Base-by-base conservation (phyloP, 2,329 filamentous ascomycete species). In the Aspergillus brunneoviolaceus region DNA sequence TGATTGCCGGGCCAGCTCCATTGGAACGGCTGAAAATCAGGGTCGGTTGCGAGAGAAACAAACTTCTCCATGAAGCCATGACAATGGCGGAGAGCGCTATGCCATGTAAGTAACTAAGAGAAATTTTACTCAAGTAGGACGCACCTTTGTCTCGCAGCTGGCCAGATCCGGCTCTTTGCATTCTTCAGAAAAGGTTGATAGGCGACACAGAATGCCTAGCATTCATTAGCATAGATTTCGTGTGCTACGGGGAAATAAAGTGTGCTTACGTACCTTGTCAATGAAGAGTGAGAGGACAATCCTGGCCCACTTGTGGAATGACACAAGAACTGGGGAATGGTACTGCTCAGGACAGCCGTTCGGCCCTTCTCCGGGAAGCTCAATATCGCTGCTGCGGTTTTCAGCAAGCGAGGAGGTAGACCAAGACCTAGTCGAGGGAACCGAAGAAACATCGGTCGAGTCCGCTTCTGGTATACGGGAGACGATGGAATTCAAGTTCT, bases 51-150 rank as follows among this genome's bases (percentile, higher is more conserved):
- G 25, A 81, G 67, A n/a, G 74, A 74, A 21, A 81, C 77, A 55
- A 81, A 81, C 54, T 81, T 81, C 51, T 79, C 74, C 77, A 81
- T 79, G 55, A 80, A 81, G 1, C 77, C 77, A 65, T 80, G 79
- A 54, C 78, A 80, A 60, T 79, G 76, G 16, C 77, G 79, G 45
- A 81, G 68, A 9, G 79, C 79, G 60, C 79, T 78, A 49, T n/a
- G 33, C 16, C 19, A 7, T 10, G 42, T 63, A 53, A 63, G 57
- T 7, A 25, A 31, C 16, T 11, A 35, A 12, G 9, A 5, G 4
- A 5, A 39, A 5, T 25, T n/a, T 7, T 9, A 6, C 21, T 21
- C 21, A 23, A 12, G 49, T 16, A 16, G 11, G 25, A 31, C 68
- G 51, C 67, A 78, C 76, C 77, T 79, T 58, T 80, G 77, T 54